Evolutionary conservation across 2,329 filamentous ascomycete genomes (phyloP), one percentile per base, ranked within the genome.

Genomic region (Didymella lethalis): DNA sequence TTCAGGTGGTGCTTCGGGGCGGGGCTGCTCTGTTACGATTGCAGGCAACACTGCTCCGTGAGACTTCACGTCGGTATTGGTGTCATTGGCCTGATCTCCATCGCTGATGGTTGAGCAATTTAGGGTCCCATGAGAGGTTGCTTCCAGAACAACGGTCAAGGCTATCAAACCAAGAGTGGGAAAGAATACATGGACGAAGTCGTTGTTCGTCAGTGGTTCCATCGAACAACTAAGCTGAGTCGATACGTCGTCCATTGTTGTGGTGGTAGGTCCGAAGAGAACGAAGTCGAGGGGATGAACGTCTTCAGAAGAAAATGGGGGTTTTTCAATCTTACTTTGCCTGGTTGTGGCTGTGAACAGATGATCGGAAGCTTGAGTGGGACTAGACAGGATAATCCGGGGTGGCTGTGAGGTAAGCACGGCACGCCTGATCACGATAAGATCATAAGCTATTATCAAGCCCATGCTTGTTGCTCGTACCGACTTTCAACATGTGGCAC

Each of bases 11-110:
- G 52, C n/a, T 26, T 48, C 40, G 10, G 28, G 23, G 10, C 38
- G 48, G 16, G 60, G 41, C 10, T 59, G 56, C 23, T 57, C 34
- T 26, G 23, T 23, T 8, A 56, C 41, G 31, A 56, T 7, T 12
- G 16, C 3, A 10, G 52, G 44, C 25, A 26, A 32, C 31, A 45
- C 16, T 11, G 31, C 40, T 28, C 12, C 41, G 18, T 40, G 10
- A 34, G 29, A 25, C 4, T 2, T 25, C 4, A 3, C 25, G 25
- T 45, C 25, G 16, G 41, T n/a, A 16, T 10, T 16, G 11, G n/a
- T n/a, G 23, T 25, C 23, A n/a, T 25, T 16, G 12, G n/a, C 11
- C 14, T 16, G 20, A 14, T 43, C 28, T 3, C 23, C 52, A 25
- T 48, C 45, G 8, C 16, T 28, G 10, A 48, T 48, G 3, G 36